Conservation (phyloP, 1,284 basidiomycete genomes). For the Cerioporus squamosus region DNA sequence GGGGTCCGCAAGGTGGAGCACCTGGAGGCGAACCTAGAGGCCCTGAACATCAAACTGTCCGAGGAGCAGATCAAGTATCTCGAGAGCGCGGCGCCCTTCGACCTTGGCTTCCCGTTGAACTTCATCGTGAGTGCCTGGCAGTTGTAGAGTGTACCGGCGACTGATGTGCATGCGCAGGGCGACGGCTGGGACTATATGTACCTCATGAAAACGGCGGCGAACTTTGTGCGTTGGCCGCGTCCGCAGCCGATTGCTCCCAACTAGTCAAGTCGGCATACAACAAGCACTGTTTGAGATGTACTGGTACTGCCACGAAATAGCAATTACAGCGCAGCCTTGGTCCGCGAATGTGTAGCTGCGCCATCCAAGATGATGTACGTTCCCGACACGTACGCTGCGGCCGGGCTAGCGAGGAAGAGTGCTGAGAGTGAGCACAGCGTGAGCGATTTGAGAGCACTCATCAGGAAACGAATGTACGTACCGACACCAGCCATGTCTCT, state of each 20-base stretch:
- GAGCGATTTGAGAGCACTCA: background rate
- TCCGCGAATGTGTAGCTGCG: conserved; percentile 39
- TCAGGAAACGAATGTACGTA: conserved; percentile 16
- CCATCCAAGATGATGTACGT: conserved; percentile 76
- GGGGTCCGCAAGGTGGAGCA: conserved; percentile 57
- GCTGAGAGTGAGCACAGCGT: conserved; percentile 25
- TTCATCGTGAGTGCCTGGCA: no score
- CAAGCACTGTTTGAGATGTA: no score
- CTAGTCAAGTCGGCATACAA: no score
- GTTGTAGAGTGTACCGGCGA: no score
- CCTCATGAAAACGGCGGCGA: no score
- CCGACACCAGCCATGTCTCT: conserved; percentile 78
- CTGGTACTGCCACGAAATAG: no score
- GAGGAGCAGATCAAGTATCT: conserved; percentile 48
- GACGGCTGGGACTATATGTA: no score
- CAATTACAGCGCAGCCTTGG: no score
- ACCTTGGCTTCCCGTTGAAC: conserved; percentile 46
- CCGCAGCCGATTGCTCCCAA: no score
- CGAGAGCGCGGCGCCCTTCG: conserved; percentile 45
- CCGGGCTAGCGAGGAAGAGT: conserved; percentile 75
- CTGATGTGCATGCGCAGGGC: no score
- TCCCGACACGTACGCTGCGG: conserved; percentile 76
- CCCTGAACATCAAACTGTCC: conserved; percentile 47
- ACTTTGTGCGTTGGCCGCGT: no score
- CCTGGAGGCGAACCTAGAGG: conserved; percentile 50